Evolutionary conservation across 805 yeast species (phyloP).

Genomic region (Lachancea dasiensis): DNA sequence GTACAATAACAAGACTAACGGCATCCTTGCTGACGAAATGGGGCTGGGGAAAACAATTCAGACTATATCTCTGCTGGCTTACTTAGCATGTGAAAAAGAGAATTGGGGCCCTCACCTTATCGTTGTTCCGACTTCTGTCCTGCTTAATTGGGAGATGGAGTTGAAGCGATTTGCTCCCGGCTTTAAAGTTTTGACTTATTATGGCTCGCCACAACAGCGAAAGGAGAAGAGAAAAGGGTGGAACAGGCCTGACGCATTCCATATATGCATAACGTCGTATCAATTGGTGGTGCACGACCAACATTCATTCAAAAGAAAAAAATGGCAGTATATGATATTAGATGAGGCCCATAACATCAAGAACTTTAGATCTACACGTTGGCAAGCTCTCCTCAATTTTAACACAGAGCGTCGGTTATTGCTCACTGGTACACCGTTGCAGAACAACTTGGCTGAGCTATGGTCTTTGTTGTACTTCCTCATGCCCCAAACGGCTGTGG

Average conservation of each 20-base stretch:
- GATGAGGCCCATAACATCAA: slow-evolving; percentile 99
- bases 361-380: slow-evolving; percentile 90
- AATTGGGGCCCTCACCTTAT: slow-evolving; percentile 98
- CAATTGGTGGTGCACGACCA: slow-evolving; percentile 98
- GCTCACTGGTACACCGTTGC: slow-evolving; percentile 95
- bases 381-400: slow-evolving; percentile 94
- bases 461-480: slow-evolving; percentile 94
- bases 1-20: slow-evolving; percentile 88
- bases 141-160: slow-evolving; percentile 99
- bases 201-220: slow-evolving; percentile 95
- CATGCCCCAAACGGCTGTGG: slow-evolving; percentile 90
- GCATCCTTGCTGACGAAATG: slow-evolving; percentile 98
- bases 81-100: slow-evolving; percentile 87
- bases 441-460: slow-evolving; percentile 87
- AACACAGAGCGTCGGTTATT: slow-evolving; percentile 83
- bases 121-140: slow-evolving; percentile 95
- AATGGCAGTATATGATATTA: slow-evolving; percentile 93
- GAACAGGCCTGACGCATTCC: slow-evolving; percentile 94
- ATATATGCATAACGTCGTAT: slow-evolving; percentile 93
- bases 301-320: slow-evolving; percentile 82
- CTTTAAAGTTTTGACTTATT: slow-evolving; percentile 87
- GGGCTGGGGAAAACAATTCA: slow-evolving; percentile 97
- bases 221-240: slow-evolving; percentile 95
- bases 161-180: slow-evolving; percentile 98
- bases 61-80: slow-evolving; percentile 79